Evolutionary conservation across 306 rosid species (phyloP), one percentile per base, ranked within the genome.

Genomic region (Cucurbita argyrosperma): DNA sequence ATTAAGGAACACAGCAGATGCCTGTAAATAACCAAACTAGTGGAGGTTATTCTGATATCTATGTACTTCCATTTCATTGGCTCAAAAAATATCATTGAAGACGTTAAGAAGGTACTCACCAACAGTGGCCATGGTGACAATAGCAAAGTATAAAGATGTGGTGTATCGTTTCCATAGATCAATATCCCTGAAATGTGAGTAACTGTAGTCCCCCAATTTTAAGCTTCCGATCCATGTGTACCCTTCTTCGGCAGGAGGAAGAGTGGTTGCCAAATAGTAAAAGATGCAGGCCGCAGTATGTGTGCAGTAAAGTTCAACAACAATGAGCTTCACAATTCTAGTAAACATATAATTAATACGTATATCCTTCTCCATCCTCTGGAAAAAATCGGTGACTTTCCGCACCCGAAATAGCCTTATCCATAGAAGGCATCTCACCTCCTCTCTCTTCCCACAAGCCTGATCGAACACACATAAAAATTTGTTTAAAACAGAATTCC

Each of bases 201-300:
- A 91, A 78, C 92, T 88, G 19, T 54, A 88, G 79, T 85, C 92
- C 26, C 99, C 99, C 62, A 94, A 42, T 81, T 89, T 72, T 72
- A 94, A 81, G 77, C 99, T 91, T 82, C 99, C 99, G 58, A 94
- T 94, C 99, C 99, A 94, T 7, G 97, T 94, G 82, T 94, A 89
- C 11, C 90, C 96, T 81, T 94, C 99, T 83, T 94, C 78, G 37
- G 89, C 77, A 77, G 80, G 51, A 79, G 96, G 97, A 59, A 94
- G 78, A 60, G 99, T 94, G 38, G 99, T 94, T 58, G 99, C 99
- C 88, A 94, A 83, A 71, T 85, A 94, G 85, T 94, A 94, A 83
- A 94, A 94, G 73, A 91, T 91, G 89, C 99, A 94, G 59, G 99
- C 99, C 18, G 97, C 99, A 14, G 97, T 88, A 76, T 94, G 99